Evolutionary conservation across 2,329 filamentous ascomycete species (phyloP), one percentile per base, ranked within the genome.

Genomic region (Davidsoniella australis): DNA sequence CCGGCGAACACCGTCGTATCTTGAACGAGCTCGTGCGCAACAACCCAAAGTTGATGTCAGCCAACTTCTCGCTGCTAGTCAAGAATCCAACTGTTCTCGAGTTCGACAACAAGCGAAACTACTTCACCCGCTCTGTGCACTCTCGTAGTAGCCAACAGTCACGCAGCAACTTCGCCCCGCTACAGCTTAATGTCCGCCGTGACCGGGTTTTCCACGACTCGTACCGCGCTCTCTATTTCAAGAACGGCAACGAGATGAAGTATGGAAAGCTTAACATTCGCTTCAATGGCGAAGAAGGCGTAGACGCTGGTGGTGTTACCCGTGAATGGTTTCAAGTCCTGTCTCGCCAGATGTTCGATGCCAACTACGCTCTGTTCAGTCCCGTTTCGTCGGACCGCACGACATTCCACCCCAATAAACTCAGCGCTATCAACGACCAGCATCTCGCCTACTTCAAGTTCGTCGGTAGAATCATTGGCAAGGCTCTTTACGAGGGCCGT

Each of bases 251-350:
- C 55, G 93, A 98, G 67, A 93, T 98, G 78, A 98, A 98, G 67
- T 95, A 93, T 62, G 91, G 93, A 58, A 98, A 98, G 66, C 77
- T 98, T 55, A 98, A 88, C 63, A 94, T 98, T 58, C 82, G 89
- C 48, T 98, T 98, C 76, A 85, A 91, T 57, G 87, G 87, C 33
- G 91, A 98, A 67, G 91, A 98, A 63, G 91, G 93, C 64, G 87
- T 98, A 40, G 93, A 98, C 65, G 91, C 91, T 48, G 93, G 91
- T 57, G 91, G 91, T 66, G 89, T 98, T 43, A 95, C 89, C 37
- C 80, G 93, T 60, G 91, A 98, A 68, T 98, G 93, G 91, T 98
- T 98, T 74, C 89, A 95, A 63, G 89, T 94, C 47, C 82, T 98
- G 56, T 82, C 93, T 26, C 78, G 91, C 54, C 91, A 95, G 60